A percentile compares a stretch with the other conserved stretches of the same genome.
These are phyloP conservation scores for Ajuga reptans DNA, from an alignment of 305 asterid species.

Conservation along the genomic window DNA sequence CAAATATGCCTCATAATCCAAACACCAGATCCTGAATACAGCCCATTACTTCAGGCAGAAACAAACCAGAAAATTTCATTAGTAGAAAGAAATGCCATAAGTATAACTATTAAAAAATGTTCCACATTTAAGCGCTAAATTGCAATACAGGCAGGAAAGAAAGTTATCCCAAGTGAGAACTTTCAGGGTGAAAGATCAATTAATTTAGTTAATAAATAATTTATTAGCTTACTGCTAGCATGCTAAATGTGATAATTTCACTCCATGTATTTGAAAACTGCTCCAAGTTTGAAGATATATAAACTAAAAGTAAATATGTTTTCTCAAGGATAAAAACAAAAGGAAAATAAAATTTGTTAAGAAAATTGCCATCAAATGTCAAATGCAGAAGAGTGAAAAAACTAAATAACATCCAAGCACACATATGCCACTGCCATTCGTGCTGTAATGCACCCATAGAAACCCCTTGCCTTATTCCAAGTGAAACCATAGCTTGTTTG, in stretches of 20 bases:
- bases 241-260: no score
- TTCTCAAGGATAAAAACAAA: no score
- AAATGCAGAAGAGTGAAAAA: background rate
- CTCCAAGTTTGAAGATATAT: no score
- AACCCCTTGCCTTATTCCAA: background rate
- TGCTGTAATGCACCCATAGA: background rate
- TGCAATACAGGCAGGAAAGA: no score
- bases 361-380: background rate
- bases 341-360: background rate
- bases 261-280: no score
- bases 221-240: no score
- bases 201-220: no score
- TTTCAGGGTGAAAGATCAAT: no score
- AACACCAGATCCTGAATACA: constrained; percentile 1
- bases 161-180: no score
- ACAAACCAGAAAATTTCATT: background rate
- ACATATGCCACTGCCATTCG: background rate
- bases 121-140: no score
- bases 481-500: background rate
- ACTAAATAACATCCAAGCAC: background rate
- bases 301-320: no score
- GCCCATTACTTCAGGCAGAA: background rate
- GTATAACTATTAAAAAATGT: background rate
- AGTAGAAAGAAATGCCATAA: background rate
- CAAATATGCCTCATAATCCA: background rate